Base-by-base conservation (phyloP, 2,329 filamentous ascomycete species). In the Thelonectria rubi region DNA sequence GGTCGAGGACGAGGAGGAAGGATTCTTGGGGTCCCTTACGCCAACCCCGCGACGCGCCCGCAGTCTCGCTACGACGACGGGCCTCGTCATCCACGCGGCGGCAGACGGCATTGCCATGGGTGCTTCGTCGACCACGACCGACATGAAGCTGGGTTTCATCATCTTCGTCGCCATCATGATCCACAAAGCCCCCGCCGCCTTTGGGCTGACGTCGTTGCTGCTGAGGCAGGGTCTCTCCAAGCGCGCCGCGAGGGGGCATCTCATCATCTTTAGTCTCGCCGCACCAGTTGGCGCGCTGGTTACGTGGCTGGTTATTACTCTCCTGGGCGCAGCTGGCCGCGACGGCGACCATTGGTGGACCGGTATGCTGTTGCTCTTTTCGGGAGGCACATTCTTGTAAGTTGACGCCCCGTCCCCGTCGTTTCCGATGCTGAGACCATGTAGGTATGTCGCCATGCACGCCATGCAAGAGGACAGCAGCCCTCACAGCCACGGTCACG, bases 101-200 rank as follows among this genome's bases (percentile, higher is more conserved):
- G 94, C 95, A 2, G 95, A 99, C 73, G 95, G 95, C 15, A 97
- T 99, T 64, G 95, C 95, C 2, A 89, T 99, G 78, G 95, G 95
- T 20, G 95, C 95, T 21, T 97, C 94, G 0, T 92, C 91, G 3
- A 90, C 91, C 4, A 86, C 88, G 3, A 82, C 87, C 2, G 89
- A 92, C 69, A 87, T 87, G 64, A 90, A 90, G 60, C 80, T 99
- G 11, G 93, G 92, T 37, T 88, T 98, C 62, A 92, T 99, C 69
- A 93, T 99, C 40, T 99, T 99, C 76, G 79, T 97, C 42, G 95
- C 95, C 11, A 95, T 99, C 69, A 96, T 99, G 91, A 87, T 98
- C 6, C 95, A 99, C 78, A 99, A 98, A 79, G 94, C 93, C 1
- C 94, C 94, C 0, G 95, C 95, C 1, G 94, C 95, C 0, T 99